Base-by-base conservation (phyloP, 2,329 filamentous ascomycete species). In the Metarhizium album region DNA sequence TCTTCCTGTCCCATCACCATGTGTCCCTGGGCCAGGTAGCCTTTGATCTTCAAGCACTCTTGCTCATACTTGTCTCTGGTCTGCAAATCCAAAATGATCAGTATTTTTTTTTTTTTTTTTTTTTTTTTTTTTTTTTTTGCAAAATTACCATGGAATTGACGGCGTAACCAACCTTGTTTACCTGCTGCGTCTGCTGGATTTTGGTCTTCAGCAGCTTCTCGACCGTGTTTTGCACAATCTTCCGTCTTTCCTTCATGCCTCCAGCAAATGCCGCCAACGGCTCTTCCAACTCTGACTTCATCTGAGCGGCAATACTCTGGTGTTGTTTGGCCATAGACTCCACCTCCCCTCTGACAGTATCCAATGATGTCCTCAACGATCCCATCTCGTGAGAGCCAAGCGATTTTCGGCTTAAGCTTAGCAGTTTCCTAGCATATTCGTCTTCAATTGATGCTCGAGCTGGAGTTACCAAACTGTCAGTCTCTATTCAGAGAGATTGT, bases 1-100 rank as follows among this genome's bases (percentile, higher is more conserved):
- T 98, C 93, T 66, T 98, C 93, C 61, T 98, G 93, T 14, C 93
- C 93, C 93, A 98, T 98, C 52, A 98, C 93, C 93, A 98, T 98
- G 66, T 98, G 94, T 9, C 93, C 93, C 69, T 98, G 93, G 3
- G 94, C 93, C 4, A 98, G 80, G 64, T 98, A 98, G 38, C 93
- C 93, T 70, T 98, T 98, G 67, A 98, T 97, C 66, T 95, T 93
- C 43, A 98, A 76, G 64, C 91, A 97, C 60, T 98, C 94, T 68
- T 98, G 91, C 69, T 98, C 93, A 65, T 94, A 98, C 47, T 86
- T 85, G 69, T 98, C 93, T 57, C 93, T 81, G 16, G 90, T 87
- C 86, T 89, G 55, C 33, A 22, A 29, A 27, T 29, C 27, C 7
- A 33, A 35, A 35, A 33, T 33, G n/a, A 49, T 18, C 3, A 48